phyloP scores from a whole-genome alignment of 1,284 basidiomycete species.

The Pyrrhoderma lamaoense region DNA sequence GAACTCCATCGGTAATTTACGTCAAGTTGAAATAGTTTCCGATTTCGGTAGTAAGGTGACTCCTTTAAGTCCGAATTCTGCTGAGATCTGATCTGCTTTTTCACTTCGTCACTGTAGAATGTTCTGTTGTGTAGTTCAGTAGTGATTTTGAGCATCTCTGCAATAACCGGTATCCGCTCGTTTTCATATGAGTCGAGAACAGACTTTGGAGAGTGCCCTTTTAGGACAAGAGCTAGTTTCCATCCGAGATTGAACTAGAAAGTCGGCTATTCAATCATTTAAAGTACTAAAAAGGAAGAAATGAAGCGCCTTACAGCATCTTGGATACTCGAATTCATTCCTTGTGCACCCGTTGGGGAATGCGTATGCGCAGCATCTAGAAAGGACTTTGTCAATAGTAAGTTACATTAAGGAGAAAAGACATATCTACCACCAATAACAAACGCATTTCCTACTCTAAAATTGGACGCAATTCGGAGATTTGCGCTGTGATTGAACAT shows the following conservation, averaged over 20 bases:
- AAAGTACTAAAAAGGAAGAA: no score
- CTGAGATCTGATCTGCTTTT: no score
- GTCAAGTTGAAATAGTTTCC: constrained; percentile 4
- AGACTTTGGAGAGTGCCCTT: constrained; percentile 25
- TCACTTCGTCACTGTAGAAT: not conserved
- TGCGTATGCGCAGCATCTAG: constrained; percentile 38
- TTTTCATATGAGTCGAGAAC: constrained; percentile 31
- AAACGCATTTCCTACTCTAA: constrained; percentile 30
- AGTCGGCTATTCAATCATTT: not conserved
- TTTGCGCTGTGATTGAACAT: constrained; percentile 27
- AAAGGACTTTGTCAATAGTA: not conserved
- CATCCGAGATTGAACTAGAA: constrained; percentile 35
- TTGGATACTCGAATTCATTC: constrained; percentile 34
- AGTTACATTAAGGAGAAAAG: not conserved
- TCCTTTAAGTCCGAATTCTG: no score
- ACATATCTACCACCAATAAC: constrained; percentile 31
- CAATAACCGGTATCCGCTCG: constrained; percentile 34
- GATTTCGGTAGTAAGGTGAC: not conserved
- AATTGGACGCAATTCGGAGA: constrained; percentile 32
- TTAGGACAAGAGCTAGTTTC: constrained; percentile 35
- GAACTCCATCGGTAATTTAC: constrained; percentile 5
- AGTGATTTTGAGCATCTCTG: constrained; percentile 28
- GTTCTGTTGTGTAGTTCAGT: not conserved
- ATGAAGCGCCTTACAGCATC: constrained; percentile 28
- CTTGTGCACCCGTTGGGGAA: constrained; percentile 41